Percentiles rank a stretch among this genome's conserved stretches.
These are phyloP conservation scores for Sporormia fimetaria DNA, from an alignment of 495 filamentous ascomycete genomes.

Conservation along the genomic window DNA sequence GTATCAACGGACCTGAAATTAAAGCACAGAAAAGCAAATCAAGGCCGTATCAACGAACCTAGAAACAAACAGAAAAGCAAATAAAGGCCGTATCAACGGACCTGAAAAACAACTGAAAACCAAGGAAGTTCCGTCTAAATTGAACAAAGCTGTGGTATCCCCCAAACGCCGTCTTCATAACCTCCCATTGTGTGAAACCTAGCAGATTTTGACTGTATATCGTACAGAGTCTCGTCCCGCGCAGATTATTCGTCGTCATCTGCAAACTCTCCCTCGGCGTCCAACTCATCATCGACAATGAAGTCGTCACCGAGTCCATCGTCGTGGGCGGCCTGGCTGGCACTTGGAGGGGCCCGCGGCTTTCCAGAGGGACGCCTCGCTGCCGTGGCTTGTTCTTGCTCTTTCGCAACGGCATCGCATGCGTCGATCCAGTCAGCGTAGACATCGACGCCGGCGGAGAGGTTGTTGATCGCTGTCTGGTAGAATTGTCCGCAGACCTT, in stretches of 20 bases:
- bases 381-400: conserved; percentile 3
- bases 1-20: not conserved
- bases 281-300: conserved; percentile 29
- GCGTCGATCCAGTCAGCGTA: conserved; percentile 98
- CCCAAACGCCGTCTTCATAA: conserved; percentile 2
- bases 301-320: conserved; percentile 29
- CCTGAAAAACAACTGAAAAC: too few relatives aligned
- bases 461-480: conserved; percentile 82
- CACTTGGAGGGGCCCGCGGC: too few relatives aligned
- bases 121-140: too few relatives aligned
- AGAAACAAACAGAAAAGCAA: too few relatives aligned
- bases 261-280: conserved; percentile 35
- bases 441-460: conserved; percentile 83
- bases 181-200: too few relatives aligned
- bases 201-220: too few relatives aligned
- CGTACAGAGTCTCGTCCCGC: not conserved
- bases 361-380: too few relatives aligned
- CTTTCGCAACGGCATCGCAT: conserved; percentile 69
- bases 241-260: conserved; percentile 32
- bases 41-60: too few relatives aligned
- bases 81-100: too few relatives aligned
- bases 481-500: conserved; percentile 90
- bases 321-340: conserved; percentile 21
- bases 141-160: not conserved
- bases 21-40: too few relatives aligned